These are phyloP conservation scores for Tolypocladium ophioglossoides DNA, from an alignment of 2,329 filamentous ascomycete species.

Conservation along the genomic window DNA sequence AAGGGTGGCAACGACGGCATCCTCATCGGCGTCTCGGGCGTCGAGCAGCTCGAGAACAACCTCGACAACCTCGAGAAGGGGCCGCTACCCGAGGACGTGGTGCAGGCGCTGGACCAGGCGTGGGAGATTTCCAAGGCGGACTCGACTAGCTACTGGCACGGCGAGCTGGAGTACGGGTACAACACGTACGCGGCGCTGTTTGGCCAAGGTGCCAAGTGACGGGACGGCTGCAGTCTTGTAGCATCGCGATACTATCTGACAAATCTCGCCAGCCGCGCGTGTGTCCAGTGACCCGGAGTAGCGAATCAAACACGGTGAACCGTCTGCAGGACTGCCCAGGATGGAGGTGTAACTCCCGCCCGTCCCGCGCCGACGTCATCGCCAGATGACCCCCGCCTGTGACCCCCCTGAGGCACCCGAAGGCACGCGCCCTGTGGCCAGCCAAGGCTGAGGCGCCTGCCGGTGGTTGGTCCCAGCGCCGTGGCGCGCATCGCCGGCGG, in stretches of 20 bases:
- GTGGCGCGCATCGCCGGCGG: background rate
- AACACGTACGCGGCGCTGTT: slow-evolving; percentile 53
- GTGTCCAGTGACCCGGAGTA: background rate
- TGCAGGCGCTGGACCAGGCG: slow-evolving; percentile 64
- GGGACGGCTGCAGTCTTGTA: background rate
- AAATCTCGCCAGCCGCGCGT: background rate
- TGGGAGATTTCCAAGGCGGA: slow-evolving; percentile 61
- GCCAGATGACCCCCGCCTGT: background rate
- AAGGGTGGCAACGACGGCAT: slow-evolving; percentile 46
- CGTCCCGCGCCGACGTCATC: background rate
- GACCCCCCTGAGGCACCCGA: background rate
- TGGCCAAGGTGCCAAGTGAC: slow-evolving; percentile 29
- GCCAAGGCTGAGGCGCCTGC: background rate
- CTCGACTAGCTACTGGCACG: slow-evolving; percentile 42
- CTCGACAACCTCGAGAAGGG: slow-evolving; percentile 53
- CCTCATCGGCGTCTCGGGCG: slow-evolving; percentile 48
- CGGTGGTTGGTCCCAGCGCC: background rate
- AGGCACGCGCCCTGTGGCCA: background rate
- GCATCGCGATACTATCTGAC: background rate
- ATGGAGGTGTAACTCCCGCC: background rate
- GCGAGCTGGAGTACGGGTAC: slow-evolving; percentile 56
- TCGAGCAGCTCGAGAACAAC: slow-evolving; percentile 47
- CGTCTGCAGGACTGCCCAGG: too few relatives aligned
- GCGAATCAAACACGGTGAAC: background rate
- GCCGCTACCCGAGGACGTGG: slow-evolving; percentile 65